Evolutionary conservation across 2,329 filamentous ascomycete species (phyloP).

Genomic region (Neopestalotiopsis sp.): DNA sequence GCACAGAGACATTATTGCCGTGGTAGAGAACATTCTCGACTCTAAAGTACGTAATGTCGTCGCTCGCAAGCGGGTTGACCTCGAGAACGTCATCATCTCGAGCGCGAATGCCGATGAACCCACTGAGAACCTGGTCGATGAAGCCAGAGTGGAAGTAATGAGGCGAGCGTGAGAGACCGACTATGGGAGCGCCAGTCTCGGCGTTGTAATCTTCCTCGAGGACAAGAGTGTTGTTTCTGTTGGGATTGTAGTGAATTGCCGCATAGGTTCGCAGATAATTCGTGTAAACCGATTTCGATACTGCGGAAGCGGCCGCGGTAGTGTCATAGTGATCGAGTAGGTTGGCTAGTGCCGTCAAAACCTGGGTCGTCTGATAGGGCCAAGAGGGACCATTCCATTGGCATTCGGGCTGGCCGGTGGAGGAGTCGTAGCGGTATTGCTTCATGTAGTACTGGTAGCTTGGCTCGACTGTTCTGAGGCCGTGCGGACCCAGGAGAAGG

Average conservation of each 20-base stretch:
- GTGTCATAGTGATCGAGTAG: constrained; percentile 46
- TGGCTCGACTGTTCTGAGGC: constrained; percentile 48
- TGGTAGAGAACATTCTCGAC: constrained; percentile 47
- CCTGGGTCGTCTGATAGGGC: constrained; percentile 50
- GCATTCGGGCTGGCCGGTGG: constrained; percentile 39
- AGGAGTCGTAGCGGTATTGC: constrained; percentile 45
- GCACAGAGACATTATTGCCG: constrained; percentile 44
- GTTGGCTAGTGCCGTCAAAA: constrained; percentile 46
- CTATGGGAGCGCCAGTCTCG: constrained; percentile 45
- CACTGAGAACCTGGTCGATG: constrained; percentile 46
- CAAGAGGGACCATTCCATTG: constrained; percentile 52
- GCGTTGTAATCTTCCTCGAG: constrained; percentile 50
- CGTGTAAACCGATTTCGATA: constrained; percentile 41
- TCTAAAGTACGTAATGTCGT: constrained; percentile 44
- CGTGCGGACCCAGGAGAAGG: constrained; percentile 29
- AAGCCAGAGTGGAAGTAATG: constrained; percentile 54
- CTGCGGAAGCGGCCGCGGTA: constrained; percentile 21
- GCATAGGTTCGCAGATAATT: constrained; percentile 44
- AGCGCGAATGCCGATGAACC: constrained; percentile 47
- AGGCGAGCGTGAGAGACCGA: constrained; percentile 46
- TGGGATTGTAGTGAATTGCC: constrained; percentile 44
- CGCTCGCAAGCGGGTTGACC: constrained; percentile 44
- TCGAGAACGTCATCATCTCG: constrained; percentile 43
- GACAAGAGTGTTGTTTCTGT: constrained; percentile 35
- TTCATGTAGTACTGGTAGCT: constrained; percentile 51